A percentile compares a stretch with the other conserved stretches of the same genome.
phyloP scores from a whole-genome alignment of 2,329 filamentous ascomycete genomes.

The Leptosphaerulina australis region DNA sequence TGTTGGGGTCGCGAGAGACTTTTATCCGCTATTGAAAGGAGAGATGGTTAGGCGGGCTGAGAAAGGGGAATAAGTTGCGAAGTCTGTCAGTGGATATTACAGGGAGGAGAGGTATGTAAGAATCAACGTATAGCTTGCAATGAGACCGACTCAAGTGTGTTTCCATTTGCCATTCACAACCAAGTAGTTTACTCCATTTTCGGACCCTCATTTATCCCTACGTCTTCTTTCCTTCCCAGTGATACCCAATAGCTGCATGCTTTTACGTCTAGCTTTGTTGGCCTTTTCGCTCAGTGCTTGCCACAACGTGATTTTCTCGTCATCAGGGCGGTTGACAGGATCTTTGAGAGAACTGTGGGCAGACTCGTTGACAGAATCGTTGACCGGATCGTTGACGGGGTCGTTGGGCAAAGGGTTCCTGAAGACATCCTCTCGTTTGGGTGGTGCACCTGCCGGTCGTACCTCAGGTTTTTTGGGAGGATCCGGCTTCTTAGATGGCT shows the following conservation, averaged over 20 bases:
- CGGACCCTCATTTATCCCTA: neutral
- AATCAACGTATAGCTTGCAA: too few relatives aligned
- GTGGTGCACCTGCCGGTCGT: constrained; percentile 4
- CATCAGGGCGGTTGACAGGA: neutral
- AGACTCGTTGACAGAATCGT: neutral
- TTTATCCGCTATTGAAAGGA: constrained; percentile 34
- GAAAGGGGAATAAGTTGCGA: neutral
- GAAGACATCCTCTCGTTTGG: constrained; percentile 2
- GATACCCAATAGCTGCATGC: neutral
- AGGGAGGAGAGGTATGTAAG: too few relatives aligned
- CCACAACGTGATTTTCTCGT: neutral
- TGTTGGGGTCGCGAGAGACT: constrained; percentile 37
- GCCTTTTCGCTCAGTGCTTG: neutral
- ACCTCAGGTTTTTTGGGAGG: neutral
- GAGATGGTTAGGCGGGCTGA: constrained; percentile 19
- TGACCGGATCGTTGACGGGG: neutral
- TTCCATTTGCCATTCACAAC: too few relatives aligned
- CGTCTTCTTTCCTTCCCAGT: neutral
- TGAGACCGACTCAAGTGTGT: too few relatives aligned
- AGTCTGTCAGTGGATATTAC: too few relatives aligned
- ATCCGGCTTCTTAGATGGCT: neutral
- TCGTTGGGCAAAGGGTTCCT: neutral
- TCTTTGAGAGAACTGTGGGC: too few relatives aligned
- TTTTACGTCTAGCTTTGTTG: neutral
- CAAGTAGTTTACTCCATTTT: neutral